Base-by-base conservation (phyloP, 257 asterid genomes). In the Fraxinus cuspidata region DNA sequence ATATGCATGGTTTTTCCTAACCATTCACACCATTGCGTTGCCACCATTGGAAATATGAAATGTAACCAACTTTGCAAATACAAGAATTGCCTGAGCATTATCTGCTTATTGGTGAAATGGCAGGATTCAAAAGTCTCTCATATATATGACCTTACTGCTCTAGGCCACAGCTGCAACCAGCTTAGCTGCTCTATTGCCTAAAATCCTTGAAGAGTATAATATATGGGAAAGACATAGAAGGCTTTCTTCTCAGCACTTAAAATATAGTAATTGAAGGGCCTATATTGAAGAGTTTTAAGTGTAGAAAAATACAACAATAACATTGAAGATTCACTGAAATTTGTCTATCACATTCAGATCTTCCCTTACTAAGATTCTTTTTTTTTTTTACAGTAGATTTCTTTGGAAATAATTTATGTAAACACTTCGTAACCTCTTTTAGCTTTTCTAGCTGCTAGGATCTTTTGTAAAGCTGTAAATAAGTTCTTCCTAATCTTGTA, bases 151-250 rank as follows among this genome's bases (percentile, higher is more conserved):
- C 67, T 49, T 66, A 44, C 42, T 42, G 51, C 51, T 42, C 51
- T 29, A 75, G 15, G 71, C 73, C 51, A 29, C 64, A 28, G n/a
- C 29, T 8, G 49, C 56, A 67, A 73, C 71, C 31, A 80, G 58
- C 70, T 19, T 38, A 51, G 25, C 28, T 63, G 56, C 70, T 32
- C 49, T 68, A 67, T 37, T 37, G 21, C 37, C 63, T 71, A 42
- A 11, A 10, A 28, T 71, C 47, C 69, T 38, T 3, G 15, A 66
- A 4, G 21, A 27, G 27, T 73, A 47, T 29, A 53, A 28, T 47
- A 9, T 64, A 49, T 63, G 64, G 63, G 68, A 51, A 77, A 51
- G 66, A 73, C 73, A 77, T 47, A 28, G 13, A 34, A 15, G 32
- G 56, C 28, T 49, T 47, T 65, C 74, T 74, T 35, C 37, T 51